Base-by-base conservation (phyloP, 257 asterid genomes). In the Jasminum sambac region DNA sequence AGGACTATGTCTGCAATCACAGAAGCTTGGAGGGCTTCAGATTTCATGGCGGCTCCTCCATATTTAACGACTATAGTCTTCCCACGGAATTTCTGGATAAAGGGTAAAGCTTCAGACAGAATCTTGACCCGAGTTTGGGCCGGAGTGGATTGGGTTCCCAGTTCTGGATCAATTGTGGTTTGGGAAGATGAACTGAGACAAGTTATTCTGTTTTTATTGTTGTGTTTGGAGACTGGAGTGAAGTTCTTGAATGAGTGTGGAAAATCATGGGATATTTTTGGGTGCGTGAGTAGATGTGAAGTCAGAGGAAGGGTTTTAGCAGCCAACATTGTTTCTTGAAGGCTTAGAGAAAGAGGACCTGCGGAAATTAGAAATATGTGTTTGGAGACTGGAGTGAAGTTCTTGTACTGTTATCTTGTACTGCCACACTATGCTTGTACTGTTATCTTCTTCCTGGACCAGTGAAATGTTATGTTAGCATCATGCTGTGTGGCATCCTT, bases 21-120 rank as follows among this genome's bases (percentile, higher is more conserved):
- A n/a, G 96, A 88, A 3, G 96, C 91, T 72, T 86, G 91, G 70
- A 88, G 94, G 39, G 84, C 90, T 84, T 90, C 90, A 2, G 92
- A 83, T 68, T 85, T 88, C 96, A 86, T 90, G 1, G 94, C 96
- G 4, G 97, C 97, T 19, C 97, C 97, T 41, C 97, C 97, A 58
- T 88, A 90, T 77, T 90, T 90, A 6, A 91, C 97, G 0, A 91
- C 96, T 59, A 91, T 80, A 11, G 96, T 91, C 83, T 91, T 91
- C 55, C 95, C 92, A 12, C 86, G 87, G 67, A 91, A 89, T 77
- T 76, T 89, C 30, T 91, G 96, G 70, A 90, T 90, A 42, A 87
- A 90, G 61, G 95, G 96, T 30, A 89, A 69, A 14, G 95, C 97
- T 77, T 90, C 96, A 0, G 97, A 87, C 25, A 90, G 79, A 70